Percentiles rank a stretch among this genome's conserved stretches.
Conservation (phyloP, 1,284 basidiomycete genomes). For the Moniliella sp. region DNA sequence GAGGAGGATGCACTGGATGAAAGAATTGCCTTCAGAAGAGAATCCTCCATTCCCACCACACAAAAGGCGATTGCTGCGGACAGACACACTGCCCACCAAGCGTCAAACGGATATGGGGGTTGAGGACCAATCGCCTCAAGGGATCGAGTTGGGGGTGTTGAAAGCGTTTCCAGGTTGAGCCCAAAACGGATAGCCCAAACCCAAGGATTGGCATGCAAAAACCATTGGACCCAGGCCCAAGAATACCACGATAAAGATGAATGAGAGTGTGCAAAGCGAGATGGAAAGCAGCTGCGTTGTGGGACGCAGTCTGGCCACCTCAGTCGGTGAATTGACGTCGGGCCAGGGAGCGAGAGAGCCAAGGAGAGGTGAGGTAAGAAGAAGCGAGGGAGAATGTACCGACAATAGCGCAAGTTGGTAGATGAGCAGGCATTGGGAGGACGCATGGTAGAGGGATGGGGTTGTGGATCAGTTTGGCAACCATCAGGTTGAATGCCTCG, state of each 20-base stretch:
- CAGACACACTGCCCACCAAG: no score
- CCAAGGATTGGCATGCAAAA: constrained; percentile 69
- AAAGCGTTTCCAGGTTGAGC: no score
- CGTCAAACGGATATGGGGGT: no score
- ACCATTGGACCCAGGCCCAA: constrained; percentile 77
- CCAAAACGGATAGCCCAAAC: constrained; percentile 47
- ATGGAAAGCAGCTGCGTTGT: constrained; percentile 59
- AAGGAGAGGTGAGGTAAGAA: constrained; percentile 75
- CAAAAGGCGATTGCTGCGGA: no score
- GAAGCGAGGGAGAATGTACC: constrained; percentile 79
- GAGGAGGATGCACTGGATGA: no score
- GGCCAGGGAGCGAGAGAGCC: constrained; percentile 78
- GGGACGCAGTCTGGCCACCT: constrained; percentile 69
- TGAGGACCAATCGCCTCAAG: no score
- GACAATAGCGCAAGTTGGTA: constrained; percentile 83
- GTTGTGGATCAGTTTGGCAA: no score
- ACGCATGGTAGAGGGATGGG: constrained; percentile 53
- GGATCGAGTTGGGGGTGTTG: no score
- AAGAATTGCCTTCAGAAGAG: no score
- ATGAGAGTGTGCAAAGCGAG: background rate
- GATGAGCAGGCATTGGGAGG: constrained; percentile 66
- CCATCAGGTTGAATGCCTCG: constrained; percentile 39
- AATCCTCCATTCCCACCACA: no score
- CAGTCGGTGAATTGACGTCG: constrained; percentile 65
- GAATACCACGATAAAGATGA: constrained; percentile 37